Conservation (phyloP, 202 grass and related monocot species). For the Bolboschoenoplectus hybrid region DNA sequence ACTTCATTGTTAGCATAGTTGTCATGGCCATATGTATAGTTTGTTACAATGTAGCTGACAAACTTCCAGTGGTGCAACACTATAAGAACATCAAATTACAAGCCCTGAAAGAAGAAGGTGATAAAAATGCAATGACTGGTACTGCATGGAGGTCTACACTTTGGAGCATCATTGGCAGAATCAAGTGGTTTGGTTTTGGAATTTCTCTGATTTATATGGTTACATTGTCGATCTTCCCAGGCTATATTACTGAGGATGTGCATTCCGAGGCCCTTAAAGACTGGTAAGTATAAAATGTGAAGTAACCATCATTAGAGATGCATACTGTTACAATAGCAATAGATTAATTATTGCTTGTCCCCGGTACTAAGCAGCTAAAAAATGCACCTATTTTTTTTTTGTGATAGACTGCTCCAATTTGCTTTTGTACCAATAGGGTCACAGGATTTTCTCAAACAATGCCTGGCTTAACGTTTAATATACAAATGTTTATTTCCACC, state of each 20-base stretch:
- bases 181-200: slow-evolving; percentile 79
- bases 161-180: slow-evolving; percentile 74
- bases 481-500: not conserved
- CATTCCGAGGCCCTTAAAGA: slow-evolving; percentile 80
- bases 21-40: slow-evolving; percentile 81
- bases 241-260: slow-evolving; percentile 93
- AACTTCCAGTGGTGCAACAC: slow-evolving; percentile 63
- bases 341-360: not conserved
- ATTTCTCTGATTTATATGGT: slow-evolving; percentile 70
- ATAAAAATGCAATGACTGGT: slow-evolving; percentile 53
- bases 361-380: not conserved
- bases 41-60: slow-evolving; percentile 77
- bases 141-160: slow-evolving; percentile 77
- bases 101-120: slow-evolving; percentile 63
- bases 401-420: slow-evolving; percentile 6
- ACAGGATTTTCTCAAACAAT: slow-evolving; percentile 1
- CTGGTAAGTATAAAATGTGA: slow-evolving; percentile 56
- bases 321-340: not conserved
- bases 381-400: not conserved
- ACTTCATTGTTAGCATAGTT: slow-evolving; percentile 76
- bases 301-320: not conserved
- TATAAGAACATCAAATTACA: slow-evolving; percentile 75
- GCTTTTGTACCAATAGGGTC: not conserved
- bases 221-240: slow-evolving; percentile 91
- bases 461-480: not conserved